Base-by-base conservation (phyloP, 2,329 filamentous ascomycete species). In the Alternaria novae-zelandiae region DNA sequence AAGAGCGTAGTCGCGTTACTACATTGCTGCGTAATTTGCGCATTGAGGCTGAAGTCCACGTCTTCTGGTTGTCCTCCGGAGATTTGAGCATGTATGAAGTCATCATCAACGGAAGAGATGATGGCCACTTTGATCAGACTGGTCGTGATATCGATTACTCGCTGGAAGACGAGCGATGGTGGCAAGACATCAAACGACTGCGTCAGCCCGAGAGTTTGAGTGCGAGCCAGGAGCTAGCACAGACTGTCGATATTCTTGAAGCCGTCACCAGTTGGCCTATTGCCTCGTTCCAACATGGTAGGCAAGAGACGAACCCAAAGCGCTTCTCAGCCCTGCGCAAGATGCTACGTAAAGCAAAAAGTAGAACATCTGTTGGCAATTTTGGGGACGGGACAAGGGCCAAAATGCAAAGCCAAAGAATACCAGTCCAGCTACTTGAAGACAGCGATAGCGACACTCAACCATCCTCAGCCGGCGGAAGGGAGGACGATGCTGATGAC, bases 1-100 rank as follows among this genome's bases (percentile, higher is more conserved):
- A 96, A 78, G 93, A 97, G 78, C 84, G 88, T 36, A 87, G 86
- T 2, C 85, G 93, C 60, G 90, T 96, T 15, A 88, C 88, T 63
- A 88, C 90, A 1, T 83, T 97, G 2, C 83, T 97, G 1, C 91
- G 92, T 21, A 96, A 95, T 75, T 80, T 97, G 9, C 86, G 93
- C 15, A 97, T 97, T 51, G 88, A 94, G 65, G 93, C 93, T 4
- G 85, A 93, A 65, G 69, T 96, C 0, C 80, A 91, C 13, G 93
- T 96, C 1, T 94, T 94, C 73, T 96, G 91, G 87, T 85, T 97
- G 43, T 91, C 92, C 2, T 91, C 88, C 53, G 92, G 93, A 1
- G 82, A 88, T 15, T 78, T 96, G 5, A 84, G 88, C 43, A 90
- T 89, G 1, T 96, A 96, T 72, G 89, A 94, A 67, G 73, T 79